These are phyloP conservation scores for Cordyceps cicadae DNA, from an alignment of 2,329 filamentous ascomycete genomes.

Conservation along the genomic window DNA sequence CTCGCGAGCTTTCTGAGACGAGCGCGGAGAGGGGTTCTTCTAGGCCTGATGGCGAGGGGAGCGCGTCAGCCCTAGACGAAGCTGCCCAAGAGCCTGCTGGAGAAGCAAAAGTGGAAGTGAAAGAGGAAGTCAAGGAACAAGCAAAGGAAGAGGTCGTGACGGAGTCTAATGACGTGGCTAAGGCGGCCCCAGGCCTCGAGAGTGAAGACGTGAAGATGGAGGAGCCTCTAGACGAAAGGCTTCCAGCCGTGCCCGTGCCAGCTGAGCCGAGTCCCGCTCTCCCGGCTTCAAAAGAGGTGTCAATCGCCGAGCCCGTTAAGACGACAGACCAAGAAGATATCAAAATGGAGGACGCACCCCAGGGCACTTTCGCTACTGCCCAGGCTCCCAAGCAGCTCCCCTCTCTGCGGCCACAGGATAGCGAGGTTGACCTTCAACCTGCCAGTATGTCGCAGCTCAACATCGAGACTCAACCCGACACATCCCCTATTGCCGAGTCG, in stretches of 20 bases:
- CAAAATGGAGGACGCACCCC: slow-evolving; percentile 12
- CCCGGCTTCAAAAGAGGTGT: neutral
- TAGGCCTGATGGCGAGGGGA: neutral
- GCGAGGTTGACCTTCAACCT: slow-evolving; percentile 28
- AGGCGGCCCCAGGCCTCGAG: neutral
- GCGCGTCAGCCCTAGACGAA: neutral
- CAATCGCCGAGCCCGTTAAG: neutral
- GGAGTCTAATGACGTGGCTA: neutral
- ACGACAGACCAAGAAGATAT: neutral
- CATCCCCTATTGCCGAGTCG: slow-evolving; percentile 21
- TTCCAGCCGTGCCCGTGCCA: neutral
- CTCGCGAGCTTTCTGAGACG: neutral
- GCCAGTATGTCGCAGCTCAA: slow-evolving; percentile 31
- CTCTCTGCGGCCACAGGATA: neutral
- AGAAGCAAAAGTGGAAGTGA: neutral
- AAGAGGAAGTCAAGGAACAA: neutral
- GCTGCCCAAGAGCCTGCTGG: neutral
- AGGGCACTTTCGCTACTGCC: neutral
- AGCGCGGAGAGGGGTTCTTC: neutral
- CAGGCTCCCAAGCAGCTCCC: neutral
- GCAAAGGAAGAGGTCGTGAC: neutral
- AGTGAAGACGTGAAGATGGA: neutral
- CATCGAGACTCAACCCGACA: slow-evolving; percentile 27
- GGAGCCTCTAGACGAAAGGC: neutral
- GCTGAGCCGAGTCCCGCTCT: neutral